Base-by-base conservation (phyloP, 129 eudicot species). In the Helianthus tuberosus region DNA sequence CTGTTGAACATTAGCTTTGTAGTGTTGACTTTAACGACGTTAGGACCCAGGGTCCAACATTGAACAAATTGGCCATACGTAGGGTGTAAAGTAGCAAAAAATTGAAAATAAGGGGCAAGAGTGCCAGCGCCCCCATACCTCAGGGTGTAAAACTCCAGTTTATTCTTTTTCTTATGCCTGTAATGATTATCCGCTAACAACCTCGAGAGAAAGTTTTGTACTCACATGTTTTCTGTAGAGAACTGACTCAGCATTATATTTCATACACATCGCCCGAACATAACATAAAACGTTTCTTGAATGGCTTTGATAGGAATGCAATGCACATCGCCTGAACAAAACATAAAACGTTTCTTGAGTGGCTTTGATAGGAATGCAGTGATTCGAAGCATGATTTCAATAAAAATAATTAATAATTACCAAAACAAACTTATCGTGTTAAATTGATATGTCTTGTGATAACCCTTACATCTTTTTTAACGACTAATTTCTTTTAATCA, bases 321-420 rank as follows among this genome's bases (percentile, higher is more conserved):
- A 20, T 20, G 0, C 53, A 47, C 39, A 17, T 69, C 38, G 8
- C 52, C 13, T 10, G 29, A 48, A 13, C 14, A 32, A 27, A 27
- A 27, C 32, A 27, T 35, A 32, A 77, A 48, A 49, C 75, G 76
- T 69, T 36, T 69, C 44, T 29, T 60, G 53, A 20, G 69, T 68
- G 49, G 6, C 53, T 61, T 29, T 68, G 44, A 25, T 23, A 39
- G 68, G 49, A 66, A 3, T 41, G n/a, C 29, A 27, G 7, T 29
- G 60, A 10, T 43, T n/a, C 9, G 16, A 11, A 59, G 48, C 64
- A 48, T 27, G 55, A 51, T 15, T 53, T 36, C 8, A 6, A 69
- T 69, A 5, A 8, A 8, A 44, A 69, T 49, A 15, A 49, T 17
- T 62, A 35, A n/a, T 69, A 51, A 49, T 69, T 60, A 38, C 71